A percentile compares a stretch with the other conserved stretches of the same genome.
Evolutionary conservation across 2,329 filamentous ascomycete genomes (phyloP).

Genomic region (Aspergillus floridensis): DNA sequence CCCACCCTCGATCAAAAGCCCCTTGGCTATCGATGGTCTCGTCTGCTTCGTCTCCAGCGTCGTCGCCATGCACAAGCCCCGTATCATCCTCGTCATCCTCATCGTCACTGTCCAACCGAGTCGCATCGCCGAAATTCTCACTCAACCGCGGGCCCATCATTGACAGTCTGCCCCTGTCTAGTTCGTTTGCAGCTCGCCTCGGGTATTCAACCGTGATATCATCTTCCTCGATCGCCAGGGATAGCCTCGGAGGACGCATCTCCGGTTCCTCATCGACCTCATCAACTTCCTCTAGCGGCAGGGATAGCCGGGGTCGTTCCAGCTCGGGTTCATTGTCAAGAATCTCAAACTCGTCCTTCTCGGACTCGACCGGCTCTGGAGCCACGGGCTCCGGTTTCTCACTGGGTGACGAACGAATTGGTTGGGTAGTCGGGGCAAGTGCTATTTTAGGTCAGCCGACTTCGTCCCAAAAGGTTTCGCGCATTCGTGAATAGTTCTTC

Average conservation of each 20-base stretch:
- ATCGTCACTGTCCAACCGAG: slow-evolving; percentile 45
- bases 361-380: slow-evolving; percentile 14
- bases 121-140: slow-evolving; percentile 51
- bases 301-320: slow-evolving; percentile 40
- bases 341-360: slow-evolving; percentile 44
- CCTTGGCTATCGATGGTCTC: slow-evolving; percentile 38
- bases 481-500: too few relatives aligned
- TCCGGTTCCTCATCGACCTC: slow-evolving; percentile 46
- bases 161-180: slow-evolving; percentile 39
- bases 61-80: slow-evolving; percentile 32
- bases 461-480: neutral
- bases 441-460: slow-evolving; percentile 30
- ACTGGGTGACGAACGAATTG: slow-evolving; percentile 49
- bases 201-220: slow-evolving; percentile 47
- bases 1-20: slow-evolving; percentile 41
- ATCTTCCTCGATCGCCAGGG: slow-evolving; percentile 46
- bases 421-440: slow-evolving; percentile 50
- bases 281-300: slow-evolving; percentile 48
- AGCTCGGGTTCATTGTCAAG: slow-evolving; percentile 49
- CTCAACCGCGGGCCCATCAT: slow-evolving; percentile 48
- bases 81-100: slow-evolving; percentile 38
- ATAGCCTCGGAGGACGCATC: slow-evolving; percentile 38
- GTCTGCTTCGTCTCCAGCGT: slow-evolving; percentile 33
- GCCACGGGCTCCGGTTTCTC: slow-evolving; percentile 24
- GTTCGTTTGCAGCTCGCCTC: slow-evolving; percentile 39